Evolutionary conservation across 2,329 filamentous ascomycete genomes (phyloP), one percentile per base, ranked within the genome.

Genomic region (Juglanconis juglandina): DNA sequence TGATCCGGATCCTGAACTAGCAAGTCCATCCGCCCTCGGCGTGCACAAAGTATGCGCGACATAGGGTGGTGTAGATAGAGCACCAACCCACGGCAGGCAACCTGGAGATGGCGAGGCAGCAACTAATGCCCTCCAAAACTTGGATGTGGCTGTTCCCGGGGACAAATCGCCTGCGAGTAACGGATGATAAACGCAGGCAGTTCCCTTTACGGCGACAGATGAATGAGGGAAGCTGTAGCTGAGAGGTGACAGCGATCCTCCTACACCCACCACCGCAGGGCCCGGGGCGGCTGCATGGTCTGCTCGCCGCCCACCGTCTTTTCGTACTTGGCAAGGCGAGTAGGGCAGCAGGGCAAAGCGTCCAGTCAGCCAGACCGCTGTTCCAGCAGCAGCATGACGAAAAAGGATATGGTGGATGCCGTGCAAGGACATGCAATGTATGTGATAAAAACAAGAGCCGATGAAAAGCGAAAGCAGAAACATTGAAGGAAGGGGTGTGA

Each of bases 181-280:
- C 68, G 3, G 68, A 63, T 66, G 69, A 69, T 68, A 10, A 69
- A 74, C 73, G 72, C 70, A 78, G 68, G 67, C 59, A 65, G 60
- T 61, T 58, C 64, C 61, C 41, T 53, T 68, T 66, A 64, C 51
- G 65, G 65, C 58, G 56, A 59, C 4, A 32, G 24, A 30, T 10
- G 24, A 48, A 63, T 61, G 39, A 61, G 58, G 37, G 41, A 56
- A 58, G 62, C 54, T 63, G 59, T 57, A 53, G 32, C 46, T 60
- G 61, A 61, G 60, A 62, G 52, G 30, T 66, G 61, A 66, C 61
- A 56, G 48, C 53, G 53, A 61, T 63, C 58, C 53, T 51, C 52
- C 24, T 37, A 44, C 52, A 59, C 52, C 42, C 57, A 49, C 42
- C 57, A 49, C 14, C 47, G 47, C 39, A 48, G 24, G 35, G 5